Evolutionary conservation across 202 grass and related monocot genomes (phyloP).

Genomic region (Panicum virgatum): DNA sequence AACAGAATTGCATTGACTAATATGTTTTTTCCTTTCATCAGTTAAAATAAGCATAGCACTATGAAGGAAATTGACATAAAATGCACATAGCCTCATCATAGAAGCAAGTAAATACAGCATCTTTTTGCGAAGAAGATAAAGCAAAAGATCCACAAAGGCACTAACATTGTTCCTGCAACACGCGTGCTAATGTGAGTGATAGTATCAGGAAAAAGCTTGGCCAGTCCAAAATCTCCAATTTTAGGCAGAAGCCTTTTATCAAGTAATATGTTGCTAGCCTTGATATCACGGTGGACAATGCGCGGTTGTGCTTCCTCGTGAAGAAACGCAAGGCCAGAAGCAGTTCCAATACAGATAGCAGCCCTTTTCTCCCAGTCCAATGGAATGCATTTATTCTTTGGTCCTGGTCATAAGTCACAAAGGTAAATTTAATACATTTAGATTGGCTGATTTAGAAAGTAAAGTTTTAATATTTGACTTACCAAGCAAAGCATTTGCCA

Average conservation of each 20-base stretch:
- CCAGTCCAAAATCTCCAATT: constrained; percentile 76
- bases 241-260: constrained; percentile 53
- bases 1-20: constrained; percentile 12
- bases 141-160: constrained; percentile 7
- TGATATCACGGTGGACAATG: constrained; percentile 76
- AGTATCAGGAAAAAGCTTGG: constrained; percentile 63
- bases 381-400: constrained; percentile 54
- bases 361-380: constrained; percentile 61
- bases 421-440: constrained; percentile 25
- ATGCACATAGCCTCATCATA: constrained; percentile 16
- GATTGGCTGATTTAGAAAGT: not conserved
- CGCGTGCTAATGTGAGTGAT: constrained; percentile 74
- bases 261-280: constrained; percentile 74
- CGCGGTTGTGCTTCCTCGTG: constrained; percentile 64
- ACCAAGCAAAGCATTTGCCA: constrained; percentile 68
- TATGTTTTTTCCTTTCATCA: not conserved
- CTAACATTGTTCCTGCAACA: constrained; percentile 69
- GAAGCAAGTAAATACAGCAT: constrained; percentile 13
- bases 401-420: constrained; percentile 45
- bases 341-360: constrained; percentile 65
- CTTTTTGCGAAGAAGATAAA: not conserved
- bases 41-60: not conserved
- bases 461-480: constrained; percentile 23
- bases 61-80: constrained; percentile 16
- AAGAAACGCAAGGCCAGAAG: constrained; percentile 70